Percentiles rank a stretch among this genome's conserved stretches.
These are phyloP conservation scores for Epicoccum nigrum DNA, from an alignment of 2,329 filamentous ascomycete genomes.

Conservation along the genomic window DNA sequence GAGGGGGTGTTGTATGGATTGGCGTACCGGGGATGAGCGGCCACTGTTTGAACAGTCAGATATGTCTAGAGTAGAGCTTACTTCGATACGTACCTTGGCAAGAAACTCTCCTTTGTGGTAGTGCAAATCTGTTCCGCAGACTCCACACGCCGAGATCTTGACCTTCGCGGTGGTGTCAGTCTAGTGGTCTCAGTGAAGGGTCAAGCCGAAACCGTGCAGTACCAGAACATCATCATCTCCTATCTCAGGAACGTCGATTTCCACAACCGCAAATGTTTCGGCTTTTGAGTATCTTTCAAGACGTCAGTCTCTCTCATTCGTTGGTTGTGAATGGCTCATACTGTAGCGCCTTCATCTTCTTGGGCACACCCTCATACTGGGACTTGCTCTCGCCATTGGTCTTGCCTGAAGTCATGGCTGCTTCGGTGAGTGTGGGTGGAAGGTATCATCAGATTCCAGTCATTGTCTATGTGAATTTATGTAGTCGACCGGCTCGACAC, in stretches of 20 bases:
- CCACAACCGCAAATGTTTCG: constrained; percentile 28
- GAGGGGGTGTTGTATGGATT: not conserved
- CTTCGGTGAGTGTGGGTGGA: too few species aligned
- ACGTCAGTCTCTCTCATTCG: not conserved
- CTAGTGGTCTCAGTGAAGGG: too few species aligned
- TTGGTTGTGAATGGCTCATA: constrained; percentile 4
- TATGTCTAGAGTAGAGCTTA: too few species aligned
- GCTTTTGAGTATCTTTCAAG: constrained; percentile 25
- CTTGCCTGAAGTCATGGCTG: not conserved
- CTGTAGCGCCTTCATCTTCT: constrained; percentile 34
- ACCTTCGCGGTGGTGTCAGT: constrained; percentile 14
- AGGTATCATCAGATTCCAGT: not conserved
- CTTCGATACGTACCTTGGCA: constrained; percentile 18
- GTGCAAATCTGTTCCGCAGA: constrained; percentile 35
- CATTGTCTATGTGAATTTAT: not conserved
- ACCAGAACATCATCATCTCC: constrained; percentile 34
- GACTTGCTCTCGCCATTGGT: not conserved
- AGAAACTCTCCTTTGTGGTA: constrained; percentile 37
- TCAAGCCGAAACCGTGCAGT: too few species aligned
- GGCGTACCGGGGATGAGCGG: constrained; percentile 30
- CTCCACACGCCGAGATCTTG: constrained; percentile 32
- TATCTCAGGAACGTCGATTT: constrained; percentile 24
- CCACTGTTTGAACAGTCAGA: constrained; percentile 17
- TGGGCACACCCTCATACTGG: constrained; percentile 13
- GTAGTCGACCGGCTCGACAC: not conserved